These are phyloP conservation scores for Nidularia pulvinata DNA, from an alignment of 768 basidiomycete genomes.

Conservation along the genomic window DNA sequence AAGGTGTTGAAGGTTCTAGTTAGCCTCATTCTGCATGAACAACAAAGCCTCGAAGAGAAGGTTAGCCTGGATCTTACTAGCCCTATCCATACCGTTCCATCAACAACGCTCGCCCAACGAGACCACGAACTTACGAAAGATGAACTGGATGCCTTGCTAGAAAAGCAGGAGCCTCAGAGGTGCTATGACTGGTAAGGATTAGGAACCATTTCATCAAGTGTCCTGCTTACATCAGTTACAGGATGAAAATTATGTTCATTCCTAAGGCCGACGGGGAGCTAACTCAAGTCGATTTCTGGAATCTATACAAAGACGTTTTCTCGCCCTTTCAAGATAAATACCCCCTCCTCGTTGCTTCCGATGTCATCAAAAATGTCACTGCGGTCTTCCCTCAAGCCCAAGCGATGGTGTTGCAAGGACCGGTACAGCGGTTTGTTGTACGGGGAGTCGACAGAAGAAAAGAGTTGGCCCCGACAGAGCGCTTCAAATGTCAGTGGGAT, in stretches of 20 bases:
- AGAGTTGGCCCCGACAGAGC: slow-evolving; percentile 53
- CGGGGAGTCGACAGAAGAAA: slow-evolving; percentile 78
- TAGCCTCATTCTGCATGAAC: slow-evolving; percentile 67
- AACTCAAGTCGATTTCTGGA: slow-evolving; percentile 97
- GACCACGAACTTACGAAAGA: slow-evolving; percentile 72
- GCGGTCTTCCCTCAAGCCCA: slow-evolving; percentile 83
- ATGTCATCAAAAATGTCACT: slow-evolving; percentile 94
- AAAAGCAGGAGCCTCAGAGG: slow-evolving; percentile 70
- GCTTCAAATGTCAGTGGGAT: slow-evolving; percentile 81
- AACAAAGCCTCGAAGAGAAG: slow-evolving; percentile 56
- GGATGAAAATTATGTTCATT: slow-evolving; percentile 93
- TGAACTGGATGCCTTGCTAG: slow-evolving; percentile 60
- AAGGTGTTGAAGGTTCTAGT: slow-evolving; percentile 68
- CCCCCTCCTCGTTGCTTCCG: slow-evolving; percentile 78
- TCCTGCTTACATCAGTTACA: slow-evolving; percentile 20
- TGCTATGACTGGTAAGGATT: slow-evolving; percentile 77
- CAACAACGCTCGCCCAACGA: slow-evolving; percentile 40
- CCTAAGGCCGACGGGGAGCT: slow-evolving; percentile 76
- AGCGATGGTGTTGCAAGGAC: slow-evolving; percentile 82
- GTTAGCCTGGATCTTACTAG: slow-evolving; percentile 65
- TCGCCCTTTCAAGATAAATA: slow-evolving; percentile 53
- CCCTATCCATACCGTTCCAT: slow-evolving; percentile 56
- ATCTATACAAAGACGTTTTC: slow-evolving; percentile 86
- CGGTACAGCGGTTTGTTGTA: slow-evolving; percentile 81
- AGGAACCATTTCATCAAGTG: background rate